phyloP scores from a whole-genome alignment of 805 yeast species.

The Metschnikowia vanudenii region DNA sequence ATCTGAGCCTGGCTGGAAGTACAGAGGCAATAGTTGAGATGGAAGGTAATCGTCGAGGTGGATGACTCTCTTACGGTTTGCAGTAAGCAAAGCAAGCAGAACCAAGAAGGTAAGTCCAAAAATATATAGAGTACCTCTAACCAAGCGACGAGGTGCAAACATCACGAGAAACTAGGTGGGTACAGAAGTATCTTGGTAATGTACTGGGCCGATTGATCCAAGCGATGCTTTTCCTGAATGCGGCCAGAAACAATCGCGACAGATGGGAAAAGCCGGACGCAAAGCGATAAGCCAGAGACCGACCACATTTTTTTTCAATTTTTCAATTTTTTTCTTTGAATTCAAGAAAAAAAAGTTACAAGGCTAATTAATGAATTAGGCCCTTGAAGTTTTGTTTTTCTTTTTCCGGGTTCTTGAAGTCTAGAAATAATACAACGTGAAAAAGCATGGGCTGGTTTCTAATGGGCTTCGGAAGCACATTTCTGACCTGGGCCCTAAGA shows the following conservation, averaged over 20 bases:
- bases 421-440: too few species aligned
- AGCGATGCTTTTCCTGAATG: too few species aligned
- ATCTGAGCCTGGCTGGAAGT: slow-evolving; percentile 43
- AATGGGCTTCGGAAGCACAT: too few species aligned
- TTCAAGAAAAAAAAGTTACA: too few species aligned
- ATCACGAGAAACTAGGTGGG: slow-evolving; percentile 10
- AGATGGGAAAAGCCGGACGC: not conserved
- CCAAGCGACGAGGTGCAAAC: slow-evolving; percentile 32
- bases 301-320: not conserved
- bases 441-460: too few species aligned
- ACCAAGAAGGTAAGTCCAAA: slow-evolving; percentile 21
- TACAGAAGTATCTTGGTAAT: not conserved
- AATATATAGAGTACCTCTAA: slow-evolving; percentile 28
- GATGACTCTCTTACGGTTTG: slow-evolving; percentile 41
- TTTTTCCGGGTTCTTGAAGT: too few species aligned
- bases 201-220: too few species aligned
- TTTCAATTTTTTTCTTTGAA: too few species aligned
- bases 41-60: slow-evolving; percentile 20
- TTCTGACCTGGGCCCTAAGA: too few species aligned
- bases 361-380: too few species aligned
- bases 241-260: not conserved
- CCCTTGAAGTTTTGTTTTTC: too few species aligned
- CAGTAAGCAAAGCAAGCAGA: slow-evolving; percentile 29
- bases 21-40: slow-evolving; percentile 30
- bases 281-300: not conserved